phyloP scores from a whole-genome alignment of 2,329 filamentous ascomycete species.

The Penicillium verrucosum region DNA sequence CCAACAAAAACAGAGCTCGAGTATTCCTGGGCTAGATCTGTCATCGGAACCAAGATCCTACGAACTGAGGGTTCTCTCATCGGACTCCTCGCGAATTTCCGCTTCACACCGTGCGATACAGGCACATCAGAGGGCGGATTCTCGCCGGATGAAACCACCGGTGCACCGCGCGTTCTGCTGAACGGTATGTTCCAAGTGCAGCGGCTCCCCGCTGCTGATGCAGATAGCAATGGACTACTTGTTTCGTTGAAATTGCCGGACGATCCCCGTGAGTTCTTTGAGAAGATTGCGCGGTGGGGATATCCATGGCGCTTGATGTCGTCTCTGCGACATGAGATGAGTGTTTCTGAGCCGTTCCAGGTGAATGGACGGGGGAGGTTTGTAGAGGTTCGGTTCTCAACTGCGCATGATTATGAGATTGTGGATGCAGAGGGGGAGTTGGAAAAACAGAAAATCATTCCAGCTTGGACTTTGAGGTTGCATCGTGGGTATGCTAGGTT shows the following conservation, averaged over 20 bases:
- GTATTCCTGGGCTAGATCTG: constrained; percentile 23
- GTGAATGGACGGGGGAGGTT: constrained; percentile 9
- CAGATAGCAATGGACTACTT: constrained; percentile 20
- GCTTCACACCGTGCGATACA: constrained; percentile 20
- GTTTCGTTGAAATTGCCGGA: constrained; percentile 21
- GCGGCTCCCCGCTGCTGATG: neutral
- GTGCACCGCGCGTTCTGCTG: constrained; percentile 14
- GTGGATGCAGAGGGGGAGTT: constrained; percentile 16
- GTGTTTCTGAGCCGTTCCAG: constrained; percentile 25
- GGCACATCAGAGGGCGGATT: constrained; percentile 16
- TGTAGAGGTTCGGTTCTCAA: constrained; percentile 29
- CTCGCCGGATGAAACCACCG: neutral
- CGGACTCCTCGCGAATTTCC: constrained; percentile 11
- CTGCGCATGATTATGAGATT: constrained; percentile 29
- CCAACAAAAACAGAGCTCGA: constrained; percentile 13
- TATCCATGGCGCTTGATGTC: constrained; percentile 30
- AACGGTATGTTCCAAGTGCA: constrained; percentile 21
- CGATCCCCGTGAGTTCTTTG: constrained; percentile 24
- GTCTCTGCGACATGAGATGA: constrained; percentile 27
- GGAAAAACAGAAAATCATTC: constrained; percentile 24
- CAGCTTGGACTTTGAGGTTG: constrained; percentile 21
- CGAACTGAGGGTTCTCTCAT: constrained; percentile 18
- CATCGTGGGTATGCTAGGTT: constrained; percentile 28
- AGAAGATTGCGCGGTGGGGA: constrained; percentile 26
- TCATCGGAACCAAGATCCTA: constrained; percentile 18